Evolutionary conservation across 176 grass and related monocot genomes (phyloP).

Genomic region (Aegilops umbellulata): DNA sequence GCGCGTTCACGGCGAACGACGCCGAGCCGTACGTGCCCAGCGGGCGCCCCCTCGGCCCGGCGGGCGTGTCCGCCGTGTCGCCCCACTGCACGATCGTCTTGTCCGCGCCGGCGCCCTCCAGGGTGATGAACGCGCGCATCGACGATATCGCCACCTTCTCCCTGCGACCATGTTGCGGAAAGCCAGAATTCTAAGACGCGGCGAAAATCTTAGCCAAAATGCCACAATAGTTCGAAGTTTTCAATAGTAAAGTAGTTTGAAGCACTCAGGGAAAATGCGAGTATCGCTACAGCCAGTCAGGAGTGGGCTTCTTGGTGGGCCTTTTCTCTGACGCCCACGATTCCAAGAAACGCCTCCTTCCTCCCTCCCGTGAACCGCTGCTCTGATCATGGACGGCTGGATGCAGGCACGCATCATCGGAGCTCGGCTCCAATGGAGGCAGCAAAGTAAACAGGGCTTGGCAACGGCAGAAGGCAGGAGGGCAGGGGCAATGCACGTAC

Average conservation of each 20-base stretch:
- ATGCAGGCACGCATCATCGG: background rate
- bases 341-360: background rate
- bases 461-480: background rate
- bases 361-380: background rate
- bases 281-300: too few species aligned
- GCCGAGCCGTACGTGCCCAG: slow-evolving; percentile 80
- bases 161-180: background rate
- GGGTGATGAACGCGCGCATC: slow-evolving; percentile 67
- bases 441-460: background rate
- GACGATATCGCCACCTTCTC: slow-evolving; percentile 82
- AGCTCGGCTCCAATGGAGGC: background rate
- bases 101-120: slow-evolving; percentile 77
- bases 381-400: background rate
- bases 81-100: slow-evolving; percentile 83
- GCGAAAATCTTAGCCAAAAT: background rate
- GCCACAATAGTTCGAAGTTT: background rate
- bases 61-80: slow-evolving; percentile 64
- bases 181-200: background rate
- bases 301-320: too few species aligned
- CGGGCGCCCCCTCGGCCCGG: slow-evolving; percentile 52
- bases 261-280: too few species aligned
- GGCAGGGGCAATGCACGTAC: slow-evolving; percentile 38
- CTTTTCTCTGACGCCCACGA: background rate
- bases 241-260: too few species aligned
- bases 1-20: slow-evolving; percentile 78